A percentile compares a stretch with the other conserved stretches of the same genome.
These are phyloP conservation scores for Paulownia fortunei DNA, from an alignment of 257 asterid genomes.

Conservation along the genomic window DNA sequence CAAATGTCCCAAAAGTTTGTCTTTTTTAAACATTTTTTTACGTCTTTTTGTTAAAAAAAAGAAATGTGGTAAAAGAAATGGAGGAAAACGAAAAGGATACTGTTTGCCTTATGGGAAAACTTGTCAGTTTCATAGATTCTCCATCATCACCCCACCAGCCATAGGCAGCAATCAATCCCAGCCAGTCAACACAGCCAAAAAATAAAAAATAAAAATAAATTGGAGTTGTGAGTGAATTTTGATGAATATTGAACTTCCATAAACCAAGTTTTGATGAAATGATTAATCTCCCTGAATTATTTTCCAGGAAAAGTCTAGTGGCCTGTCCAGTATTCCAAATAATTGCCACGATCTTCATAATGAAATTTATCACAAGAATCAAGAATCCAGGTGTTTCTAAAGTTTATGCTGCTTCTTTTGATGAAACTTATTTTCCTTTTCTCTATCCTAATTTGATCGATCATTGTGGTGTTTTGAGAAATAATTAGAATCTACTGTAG, in stretches of 20 bases:
- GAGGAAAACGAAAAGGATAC: constrained; percentile 19
- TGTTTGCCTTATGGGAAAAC: constrained; percentile 33
- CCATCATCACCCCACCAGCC: constrained; percentile 16
- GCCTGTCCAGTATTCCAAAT: neutral
- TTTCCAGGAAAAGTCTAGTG: no score
- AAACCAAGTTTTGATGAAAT: no score
- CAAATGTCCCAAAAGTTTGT: neutral
- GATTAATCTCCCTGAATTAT: neutral
- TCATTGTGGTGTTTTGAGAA: no score
- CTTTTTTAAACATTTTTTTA: neutral
- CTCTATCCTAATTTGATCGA: no score
- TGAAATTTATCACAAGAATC: neutral
- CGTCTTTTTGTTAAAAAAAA: neutral
- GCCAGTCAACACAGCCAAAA: constrained; percentile 21
- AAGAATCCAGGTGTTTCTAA: neutral
- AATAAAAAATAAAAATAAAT: neutral
- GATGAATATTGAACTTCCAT: neutral
- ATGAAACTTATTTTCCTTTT: neutral
- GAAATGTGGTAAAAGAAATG: neutral
- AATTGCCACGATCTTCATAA: neutral
- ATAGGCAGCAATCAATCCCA: constrained; percentile 1
- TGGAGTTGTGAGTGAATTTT: neutral
- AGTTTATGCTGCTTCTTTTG: neutral
- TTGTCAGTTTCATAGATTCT: constrained; percentile 38
- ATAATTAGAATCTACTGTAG: no score